A percentile compares a stretch with the other conserved stretches of the same genome.
Evolutionary conservation across 163 green algal species (phyloP).

Genomic region (Botryococcus braunii): DNA sequence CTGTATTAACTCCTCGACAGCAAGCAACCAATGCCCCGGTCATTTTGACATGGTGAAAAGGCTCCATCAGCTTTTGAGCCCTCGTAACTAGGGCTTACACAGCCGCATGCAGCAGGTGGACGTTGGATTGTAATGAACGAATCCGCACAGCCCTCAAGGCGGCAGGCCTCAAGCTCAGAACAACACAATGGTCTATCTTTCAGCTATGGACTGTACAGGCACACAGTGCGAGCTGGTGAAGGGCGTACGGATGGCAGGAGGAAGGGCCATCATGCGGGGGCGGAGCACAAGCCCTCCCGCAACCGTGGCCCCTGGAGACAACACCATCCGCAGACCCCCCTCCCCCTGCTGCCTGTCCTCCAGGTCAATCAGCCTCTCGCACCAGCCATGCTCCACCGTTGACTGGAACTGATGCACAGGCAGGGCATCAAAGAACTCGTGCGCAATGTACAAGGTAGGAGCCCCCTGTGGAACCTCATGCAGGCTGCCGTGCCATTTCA

Average conservation of each 20-base stretch:
- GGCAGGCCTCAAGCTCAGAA: too few species aligned
- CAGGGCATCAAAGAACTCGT: slow-evolving; percentile 97
- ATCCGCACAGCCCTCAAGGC: too few species aligned
- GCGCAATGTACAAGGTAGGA: slow-evolving; percentile 72
- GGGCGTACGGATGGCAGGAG: neutral
- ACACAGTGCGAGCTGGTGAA: too few species aligned
- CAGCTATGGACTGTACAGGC: too few species aligned
- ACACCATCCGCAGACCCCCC: slow-evolving; percentile 72
- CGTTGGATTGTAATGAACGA: too few species aligned
- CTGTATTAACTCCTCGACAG: too few species aligned
- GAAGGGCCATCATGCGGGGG: slow-evolving; percentile 48
- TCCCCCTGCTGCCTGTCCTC: slow-evolving; percentile 24
- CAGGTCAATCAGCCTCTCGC: slow-evolving; percentile 80
- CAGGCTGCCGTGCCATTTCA: slow-evolving; percentile 61
- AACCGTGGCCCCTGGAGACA: slow-evolving; percentile 70
- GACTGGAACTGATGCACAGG: slow-evolving; percentile 90
- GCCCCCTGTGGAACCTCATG: slow-evolving; percentile 36
- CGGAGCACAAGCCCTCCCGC: slow-evolving; percentile 60
- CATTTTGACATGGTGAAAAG: too few species aligned
- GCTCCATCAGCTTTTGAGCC: too few species aligned
- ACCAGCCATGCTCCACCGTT: slow-evolving; percentile 56
- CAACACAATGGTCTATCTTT: too few species aligned
- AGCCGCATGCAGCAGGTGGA: too few species aligned
- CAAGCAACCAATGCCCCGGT: too few species aligned
- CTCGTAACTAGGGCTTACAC: too few species aligned